Evolutionary conservation across 2,329 filamentous ascomycete genomes (phyloP).

Genomic region (Camptophora hylomeconis): DNA sequence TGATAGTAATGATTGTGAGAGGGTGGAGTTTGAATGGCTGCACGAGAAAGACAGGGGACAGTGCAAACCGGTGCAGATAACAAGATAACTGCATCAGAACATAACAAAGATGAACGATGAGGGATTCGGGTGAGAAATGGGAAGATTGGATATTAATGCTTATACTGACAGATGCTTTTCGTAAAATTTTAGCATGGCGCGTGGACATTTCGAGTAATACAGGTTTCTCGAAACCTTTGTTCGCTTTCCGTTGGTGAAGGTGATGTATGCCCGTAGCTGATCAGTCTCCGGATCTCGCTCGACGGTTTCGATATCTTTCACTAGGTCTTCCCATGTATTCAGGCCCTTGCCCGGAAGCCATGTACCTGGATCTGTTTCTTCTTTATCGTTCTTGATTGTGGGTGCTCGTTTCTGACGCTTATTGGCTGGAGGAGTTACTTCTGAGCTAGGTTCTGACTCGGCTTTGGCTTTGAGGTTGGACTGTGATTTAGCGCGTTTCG

Average conservation of each 20-base stretch:
- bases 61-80: too few relatives aligned
- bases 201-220: constrained; percentile 31
- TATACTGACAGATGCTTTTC: constrained; percentile 29
- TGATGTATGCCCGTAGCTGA: constrained; percentile 26
- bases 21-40: too few relatives aligned
- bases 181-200: constrained; percentile 36
- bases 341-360: constrained; percentile 29
- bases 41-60: too few relatives aligned
- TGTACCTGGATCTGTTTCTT: constrained; percentile 14
- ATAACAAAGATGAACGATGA: too few relatives aligned
- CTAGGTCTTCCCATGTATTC: constrained; percentile 32
- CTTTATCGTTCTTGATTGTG: constrained; percentile 10
- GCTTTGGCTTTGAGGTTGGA: constrained; percentile 12
- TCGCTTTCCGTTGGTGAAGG: constrained; percentile 32
- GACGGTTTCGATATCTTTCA: constrained; percentile 30
- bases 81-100: too few relatives aligned
- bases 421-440: constrained; percentile 6
- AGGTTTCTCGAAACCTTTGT: constrained; percentile 28
- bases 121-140: too few relatives aligned
- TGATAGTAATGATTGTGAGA: too few relatives aligned
- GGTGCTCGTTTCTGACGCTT: constrained; percentile 14
- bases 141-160: too few relatives aligned
- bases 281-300: constrained; percentile 23
- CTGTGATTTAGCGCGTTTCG: too few relatives aligned
- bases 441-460: constrained; percentile 4